phyloP scores from a whole-genome alignment of 1,139 yeast species.

The Taphrina pruni region DNA sequence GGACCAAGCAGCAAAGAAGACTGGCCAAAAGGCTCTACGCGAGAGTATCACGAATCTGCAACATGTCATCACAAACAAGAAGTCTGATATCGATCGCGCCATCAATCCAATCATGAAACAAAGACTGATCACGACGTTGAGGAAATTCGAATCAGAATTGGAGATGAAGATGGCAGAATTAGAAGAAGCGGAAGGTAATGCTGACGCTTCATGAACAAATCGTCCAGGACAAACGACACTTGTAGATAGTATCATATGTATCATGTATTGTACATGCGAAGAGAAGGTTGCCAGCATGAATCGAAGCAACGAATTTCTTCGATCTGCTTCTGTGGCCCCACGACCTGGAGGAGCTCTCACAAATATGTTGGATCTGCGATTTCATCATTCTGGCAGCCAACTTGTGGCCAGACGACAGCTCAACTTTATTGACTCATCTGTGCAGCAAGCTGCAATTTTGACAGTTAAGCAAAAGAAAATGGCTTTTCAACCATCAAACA shows the following conservation, averaged over 20 bases:
- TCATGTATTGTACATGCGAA: too few species aligned
- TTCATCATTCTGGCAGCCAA: conserved; percentile 2
- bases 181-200: conserved; percentile 20
- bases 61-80: conserved; percentile 75
- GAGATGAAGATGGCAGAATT: conserved; percentile 71
- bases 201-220: background rate
- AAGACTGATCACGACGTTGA: conserved; percentile 82
- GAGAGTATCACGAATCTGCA: conserved; percentile 89
- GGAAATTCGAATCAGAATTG: conserved; percentile 78
- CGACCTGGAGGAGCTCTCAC: conserved; percentile 4
- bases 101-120: conserved; percentile 86
- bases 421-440: too few species aligned
- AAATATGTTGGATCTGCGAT: conserved; percentile 4
- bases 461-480: background rate
- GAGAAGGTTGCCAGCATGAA: too few species aligned
- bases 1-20: conserved; percentile 54
- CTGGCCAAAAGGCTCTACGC: conserved; percentile 73
- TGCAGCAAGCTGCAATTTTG: too few species aligned
- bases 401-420: conserved; percentile 20
- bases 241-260: background rate
- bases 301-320: background rate
- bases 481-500: conserved; percentile 31
- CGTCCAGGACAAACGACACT: background rate
- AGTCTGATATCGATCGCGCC: conserved; percentile 73
- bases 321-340: conserved; percentile 8